Conservation (phyloP, 306 rosid genomes). For the Cyamopsis tetragonoloba region DNA sequence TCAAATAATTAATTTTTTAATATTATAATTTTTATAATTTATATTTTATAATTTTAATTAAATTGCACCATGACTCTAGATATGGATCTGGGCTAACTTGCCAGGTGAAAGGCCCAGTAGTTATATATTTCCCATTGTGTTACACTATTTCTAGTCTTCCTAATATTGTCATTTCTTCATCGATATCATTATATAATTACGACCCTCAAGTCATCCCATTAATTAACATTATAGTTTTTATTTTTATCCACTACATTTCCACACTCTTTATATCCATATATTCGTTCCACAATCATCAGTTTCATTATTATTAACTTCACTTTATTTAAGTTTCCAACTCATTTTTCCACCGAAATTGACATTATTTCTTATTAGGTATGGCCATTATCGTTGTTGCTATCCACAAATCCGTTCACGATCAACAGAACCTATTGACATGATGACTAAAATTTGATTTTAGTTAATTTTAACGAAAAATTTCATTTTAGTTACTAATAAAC, state of each 20-base stretch:
- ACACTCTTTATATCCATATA: slow-evolving; percentile 14
- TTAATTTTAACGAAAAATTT: no score
- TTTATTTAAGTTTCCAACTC: slow-evolving; percentile 13
- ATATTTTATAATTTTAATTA: no score
- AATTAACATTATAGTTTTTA: neutral
- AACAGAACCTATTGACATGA: slow-evolving; percentile 9
- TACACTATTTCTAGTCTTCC: no score
- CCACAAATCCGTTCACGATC: slow-evolving; percentile 6
- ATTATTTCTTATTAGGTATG: slow-evolving; percentile 7
- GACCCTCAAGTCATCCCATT: neutral
- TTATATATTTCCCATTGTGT: no score
- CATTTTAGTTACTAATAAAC: neutral
- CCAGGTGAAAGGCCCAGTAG: no score
- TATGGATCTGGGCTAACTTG: no score
- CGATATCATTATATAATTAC: neutral
- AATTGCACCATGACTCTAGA: no score
- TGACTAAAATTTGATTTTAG: slow-evolving; percentile 3
- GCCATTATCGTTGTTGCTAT: slow-evolving; percentile 13
- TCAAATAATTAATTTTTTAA: no score
- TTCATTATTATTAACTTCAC: slow-evolving; percentile 7
- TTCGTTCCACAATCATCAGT: slow-evolving; percentile 9
- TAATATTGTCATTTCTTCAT: neutral
- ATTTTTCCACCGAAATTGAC: slow-evolving; percentile 26
- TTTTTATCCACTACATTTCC: slow-evolving; percentile 14
- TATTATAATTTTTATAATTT: no score